A percentile compares a stretch with the other conserved stretches of the same genome.
Conservation (phyloP, 371 early-diverging fungal genomes). For the Mucor velutinosus region DNA sequence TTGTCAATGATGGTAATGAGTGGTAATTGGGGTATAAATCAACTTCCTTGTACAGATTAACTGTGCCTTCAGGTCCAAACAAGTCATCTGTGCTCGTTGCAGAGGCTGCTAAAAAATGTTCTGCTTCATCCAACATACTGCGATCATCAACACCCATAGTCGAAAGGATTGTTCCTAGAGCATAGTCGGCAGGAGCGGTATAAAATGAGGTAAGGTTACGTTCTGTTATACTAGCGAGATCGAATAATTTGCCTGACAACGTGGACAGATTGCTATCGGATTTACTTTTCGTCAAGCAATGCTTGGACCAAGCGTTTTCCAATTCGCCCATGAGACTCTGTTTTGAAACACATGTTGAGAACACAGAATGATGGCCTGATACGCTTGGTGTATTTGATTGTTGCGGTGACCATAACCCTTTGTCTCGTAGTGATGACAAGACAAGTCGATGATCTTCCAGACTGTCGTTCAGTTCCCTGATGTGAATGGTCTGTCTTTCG, state of each 20-base stretch:
- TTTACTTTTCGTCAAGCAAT: neutral
- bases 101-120: slow-evolving; percentile 7
- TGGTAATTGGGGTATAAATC: slow-evolving; percentile 25
- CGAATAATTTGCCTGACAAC: slow-evolving; percentile 13
- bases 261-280: neutral
- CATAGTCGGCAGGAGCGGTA: slow-evolving; percentile 36
- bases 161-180: slow-evolving; percentile 25
- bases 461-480: slow-evolving; percentile 33
- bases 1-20: neutral
- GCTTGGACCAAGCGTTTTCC: slow-evolving; percentile 20
- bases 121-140: slow-evolving; percentile 25
- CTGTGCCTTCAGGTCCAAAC: slow-evolving; percentile 21
- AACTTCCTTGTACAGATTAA: slow-evolving; percentile 11
- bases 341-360: neutral
- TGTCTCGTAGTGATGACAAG: slow-evolving; percentile 18
- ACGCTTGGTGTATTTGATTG: slow-evolving; percentile 10
- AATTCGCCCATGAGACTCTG: slow-evolving; percentile 25
- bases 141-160: slow-evolving; percentile 28
- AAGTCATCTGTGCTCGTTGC: slow-evolving; percentile 7
- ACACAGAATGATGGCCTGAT: neutral
- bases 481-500: slow-evolving; percentile 27
- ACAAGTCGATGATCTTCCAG: slow-evolving; percentile 42
- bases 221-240: slow-evolving; percentile 32
- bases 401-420: slow-evolving; percentile 13
- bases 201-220: slow-evolving; percentile 35